These are phyloP conservation scores for Haplosporangium sp. DNA, from an alignment of 371 early-diverging fungal species.

Conservation along the genomic window DNA sequence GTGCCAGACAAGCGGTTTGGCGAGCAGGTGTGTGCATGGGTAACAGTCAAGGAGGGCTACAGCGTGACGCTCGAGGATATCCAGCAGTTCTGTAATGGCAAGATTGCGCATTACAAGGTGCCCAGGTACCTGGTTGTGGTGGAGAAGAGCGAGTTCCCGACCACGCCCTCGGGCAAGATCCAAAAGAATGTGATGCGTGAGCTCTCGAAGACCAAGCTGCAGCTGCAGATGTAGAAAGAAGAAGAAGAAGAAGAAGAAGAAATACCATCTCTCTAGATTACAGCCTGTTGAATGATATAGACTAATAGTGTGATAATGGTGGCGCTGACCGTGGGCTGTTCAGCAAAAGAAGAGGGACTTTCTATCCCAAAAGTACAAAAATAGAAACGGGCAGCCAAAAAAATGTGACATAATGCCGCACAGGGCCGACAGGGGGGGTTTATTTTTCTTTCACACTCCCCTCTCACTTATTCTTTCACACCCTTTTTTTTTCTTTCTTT, in stretches of 20 bases:
- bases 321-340: too few relatives aligned
- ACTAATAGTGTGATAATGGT: too few relatives aligned
- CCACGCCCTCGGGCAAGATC: slow-evolving; percentile 58
- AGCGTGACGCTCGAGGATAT: slow-evolving; percentile 35
- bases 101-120: slow-evolving; percentile 57
- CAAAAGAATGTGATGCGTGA: slow-evolving; percentile 57
- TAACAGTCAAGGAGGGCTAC: slow-evolving; percentile 36
- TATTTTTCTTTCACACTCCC: not conserved
- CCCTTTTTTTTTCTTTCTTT: not conserved
- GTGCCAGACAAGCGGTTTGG: slow-evolving; percentile 58
- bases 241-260: not conserved
- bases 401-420: too few relatives aligned
- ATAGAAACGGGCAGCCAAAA: too few relatives aligned
- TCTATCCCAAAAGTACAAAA: too few relatives aligned
- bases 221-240: slow-evolving; percentile 2
- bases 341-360: too few relatives aligned
- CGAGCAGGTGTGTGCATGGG: slow-evolving; percentile 60
- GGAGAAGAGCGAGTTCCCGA: slow-evolving; percentile 48
- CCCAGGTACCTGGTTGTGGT: slow-evolving; percentile 50
- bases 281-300: not conserved
- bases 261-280: too few relatives aligned
- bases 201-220: slow-evolving; percentile 24
- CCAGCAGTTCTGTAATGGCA: slow-evolving; percentile 49
- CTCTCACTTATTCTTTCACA: not conserved
- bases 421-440: not conserved